Conservation (phyloP, 108 stramenopile genomes). For the Heterococcus sp. region DNA sequence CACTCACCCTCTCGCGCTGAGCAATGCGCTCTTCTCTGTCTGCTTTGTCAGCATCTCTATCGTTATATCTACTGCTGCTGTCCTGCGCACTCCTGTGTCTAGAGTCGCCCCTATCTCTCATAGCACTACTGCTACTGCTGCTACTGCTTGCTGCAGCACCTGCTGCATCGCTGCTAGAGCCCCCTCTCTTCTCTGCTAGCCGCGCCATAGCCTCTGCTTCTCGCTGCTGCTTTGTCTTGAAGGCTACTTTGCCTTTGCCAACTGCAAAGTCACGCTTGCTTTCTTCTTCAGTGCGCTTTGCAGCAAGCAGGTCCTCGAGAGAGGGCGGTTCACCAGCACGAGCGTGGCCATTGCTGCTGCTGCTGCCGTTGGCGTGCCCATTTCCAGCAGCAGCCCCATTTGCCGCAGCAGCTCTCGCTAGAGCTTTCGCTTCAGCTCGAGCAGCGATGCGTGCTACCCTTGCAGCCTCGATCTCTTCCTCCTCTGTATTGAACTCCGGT, state of each 20-base stretch:
- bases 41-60: background rate
- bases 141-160: background rate
- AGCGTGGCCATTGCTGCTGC: background rate
- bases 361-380: background rate
- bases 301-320: background rate
- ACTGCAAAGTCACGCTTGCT: background rate
- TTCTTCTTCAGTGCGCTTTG: background rate
- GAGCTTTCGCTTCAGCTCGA: slow-evolving; percentile 35
- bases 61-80: background rate
- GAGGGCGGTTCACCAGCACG: background rate
- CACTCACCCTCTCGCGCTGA: no score
- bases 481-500: slow-evolving; percentile 5
- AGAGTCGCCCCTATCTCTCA: background rate
- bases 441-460: slow-evolving; percentile 38
- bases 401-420: slow-evolving; percentile 14
- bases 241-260: slow-evolving; percentile 15
- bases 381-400: slow-evolving; percentile 7
- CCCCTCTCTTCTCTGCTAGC: background rate
- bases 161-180: slow-evolving; percentile 1
- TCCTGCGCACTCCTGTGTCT: background rate
- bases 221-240: slow-evolving; percentile 40
- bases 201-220: slow-evolving; percentile 5
- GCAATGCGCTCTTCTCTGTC: background rate
- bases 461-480: slow-evolving; percentile 19
- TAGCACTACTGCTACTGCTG: background rate